Percentiles rank a stretch among this genome's conserved stretches.
Conservation (phyloP, 2,329 filamentous ascomycete genomes). For the Ascochyta pisi region DNA sequence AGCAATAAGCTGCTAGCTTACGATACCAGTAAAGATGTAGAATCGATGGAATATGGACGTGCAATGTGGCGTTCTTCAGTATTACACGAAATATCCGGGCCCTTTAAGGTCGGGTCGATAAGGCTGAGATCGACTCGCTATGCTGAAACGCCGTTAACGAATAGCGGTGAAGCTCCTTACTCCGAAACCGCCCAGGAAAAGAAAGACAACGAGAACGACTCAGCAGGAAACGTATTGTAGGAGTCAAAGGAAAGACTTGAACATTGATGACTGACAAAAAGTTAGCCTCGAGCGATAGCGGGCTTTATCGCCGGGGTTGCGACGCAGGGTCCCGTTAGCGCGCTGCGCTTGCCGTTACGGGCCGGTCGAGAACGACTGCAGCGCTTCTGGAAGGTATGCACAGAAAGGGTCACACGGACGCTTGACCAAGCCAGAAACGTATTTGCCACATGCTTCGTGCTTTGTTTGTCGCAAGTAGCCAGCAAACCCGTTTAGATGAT, state of each 20-base stretch:
- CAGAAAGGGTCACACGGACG: conserved; percentile 4
- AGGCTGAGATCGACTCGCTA: not conserved
- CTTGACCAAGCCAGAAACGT: conserved; percentile 10
- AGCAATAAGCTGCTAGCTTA: not conserved
- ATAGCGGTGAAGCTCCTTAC: not conserved
- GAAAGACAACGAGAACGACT: not conserved
- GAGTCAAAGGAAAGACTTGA: not conserved
- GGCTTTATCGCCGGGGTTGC: conserved; percentile 12
- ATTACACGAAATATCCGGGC: not conserved
- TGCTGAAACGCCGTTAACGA: not conserved
- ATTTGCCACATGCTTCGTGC: conserved; percentile 3
- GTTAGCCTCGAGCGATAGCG: conserved; percentile 15
- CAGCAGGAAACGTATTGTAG: not conserved
- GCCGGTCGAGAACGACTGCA: conserved; percentile 2
- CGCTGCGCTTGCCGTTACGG: not conserved
- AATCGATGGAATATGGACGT: too few species aligned
- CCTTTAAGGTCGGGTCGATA: not conserved
- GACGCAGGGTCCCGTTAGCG: conserved; percentile 17
- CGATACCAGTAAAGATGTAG: too few species aligned
- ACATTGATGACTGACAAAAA: conserved; percentile 17
- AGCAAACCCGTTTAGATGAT: too few species aligned
- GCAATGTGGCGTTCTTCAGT: not conserved
- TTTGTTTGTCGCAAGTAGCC: not conserved
- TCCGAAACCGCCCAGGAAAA: not conserved
- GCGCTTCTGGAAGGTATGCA: conserved; percentile 9